Base-by-base conservation (phyloP, 2,329 filamentous ascomycete species). In the Pseudogymnoascus sp. region DNA sequence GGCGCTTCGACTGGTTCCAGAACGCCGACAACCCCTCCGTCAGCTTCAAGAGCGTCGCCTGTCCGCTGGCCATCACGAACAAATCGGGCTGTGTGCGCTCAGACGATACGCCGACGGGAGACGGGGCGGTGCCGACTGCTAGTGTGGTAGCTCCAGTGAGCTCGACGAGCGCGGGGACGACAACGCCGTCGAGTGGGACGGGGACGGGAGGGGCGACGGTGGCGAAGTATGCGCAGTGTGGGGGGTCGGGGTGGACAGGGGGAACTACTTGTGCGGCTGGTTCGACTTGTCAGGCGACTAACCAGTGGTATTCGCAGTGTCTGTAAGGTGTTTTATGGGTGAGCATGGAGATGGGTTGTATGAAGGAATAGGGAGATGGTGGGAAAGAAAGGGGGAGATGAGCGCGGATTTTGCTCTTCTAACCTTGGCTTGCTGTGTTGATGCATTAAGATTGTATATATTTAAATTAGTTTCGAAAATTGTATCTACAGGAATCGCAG, bases 1-100 rank as follows among this genome's bases (percentile, higher is more conserved):
- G 80, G 77, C 79, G 81, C 62, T 83, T 81, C 67, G 79, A 81
- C 69, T 84, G 80, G 80, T 82, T 83, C 71, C 69, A 77, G 60
- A 75, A 76, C 65, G 77, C 79, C 25, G 78, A 82, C 66, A 82
- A 83, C 69, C 80, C 80, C 4, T 69, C 63, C 5, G 74, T 82
- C 37, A 74, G 70, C 28, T 83, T 79, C 71, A 73, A 77, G 69
- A 75, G 79, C 67, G 79, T 83, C 13, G 71, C 74, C 21, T 83
- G 81, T 69, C 81, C 80, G 0, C 71, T 77, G 21, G 78, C 72
- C 14, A 67, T 83, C 54, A 78, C 77, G 1, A 77, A 74, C 21
- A 78, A 76, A 65, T 76, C 76, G 7, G 76, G 77, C 11, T 82
- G 80, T 67, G 67, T 70, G 13, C 67, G 72, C 51, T 64, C 31